These are phyloP conservation scores for Metschnikowia peoriensis DNA, from an alignment of 805 yeast species.

Conservation along the genomic window DNA sequence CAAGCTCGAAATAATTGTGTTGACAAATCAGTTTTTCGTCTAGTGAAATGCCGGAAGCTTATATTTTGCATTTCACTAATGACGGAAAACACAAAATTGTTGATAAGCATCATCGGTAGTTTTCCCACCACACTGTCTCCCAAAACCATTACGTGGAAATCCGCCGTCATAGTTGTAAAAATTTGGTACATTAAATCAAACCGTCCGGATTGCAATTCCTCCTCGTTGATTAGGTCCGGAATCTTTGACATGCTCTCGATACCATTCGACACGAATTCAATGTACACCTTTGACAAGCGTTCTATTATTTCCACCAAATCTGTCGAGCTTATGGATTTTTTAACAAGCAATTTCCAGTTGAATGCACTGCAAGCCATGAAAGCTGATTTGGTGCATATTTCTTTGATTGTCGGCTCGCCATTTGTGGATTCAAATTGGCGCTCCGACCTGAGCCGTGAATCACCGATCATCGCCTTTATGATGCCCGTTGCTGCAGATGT, in stretches of 20 bases:
- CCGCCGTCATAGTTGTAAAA: neutral
- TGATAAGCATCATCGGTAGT: slow-evolving; percentile 1
- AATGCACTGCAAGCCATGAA: neutral
- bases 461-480: neutral
- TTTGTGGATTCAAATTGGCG: neutral
- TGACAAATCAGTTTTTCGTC: neutral
- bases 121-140: neutral
- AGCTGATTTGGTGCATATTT: neutral
- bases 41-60: slow-evolving; percentile 1
- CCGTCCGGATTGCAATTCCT: neutral
- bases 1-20: slow-evolving; percentile 1
- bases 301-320: too few species aligned
- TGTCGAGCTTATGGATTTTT: too few species aligned
- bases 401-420: neutral
- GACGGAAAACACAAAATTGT: neutral
- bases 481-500: neutral
- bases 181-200: neutral
- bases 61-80: slow-evolving; percentile 2
- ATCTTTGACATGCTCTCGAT: neutral
- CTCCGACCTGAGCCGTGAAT: neutral
- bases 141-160: neutral
- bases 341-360: too few species aligned
- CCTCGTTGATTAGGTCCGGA: neutral
- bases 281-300: too few species aligned
- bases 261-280: too few species aligned